Evolutionary conservation across 1,284 basidiomycete species (phyloP).

Genomic region (Vanrija sp.): DNA sequence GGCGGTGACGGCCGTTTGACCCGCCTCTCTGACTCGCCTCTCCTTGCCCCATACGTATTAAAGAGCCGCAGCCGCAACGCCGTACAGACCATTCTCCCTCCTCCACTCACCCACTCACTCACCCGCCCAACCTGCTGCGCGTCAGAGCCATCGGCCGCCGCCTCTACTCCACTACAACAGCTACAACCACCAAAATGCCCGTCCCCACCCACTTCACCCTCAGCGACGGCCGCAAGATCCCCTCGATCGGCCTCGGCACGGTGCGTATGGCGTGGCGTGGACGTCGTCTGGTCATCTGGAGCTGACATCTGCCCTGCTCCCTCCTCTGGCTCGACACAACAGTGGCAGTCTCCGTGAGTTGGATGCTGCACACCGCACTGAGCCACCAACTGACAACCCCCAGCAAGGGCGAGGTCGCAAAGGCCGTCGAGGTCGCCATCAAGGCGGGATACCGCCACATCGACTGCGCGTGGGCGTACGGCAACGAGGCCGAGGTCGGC

Average conservation of each 20-base stretch:
- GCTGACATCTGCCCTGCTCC: not conserved
- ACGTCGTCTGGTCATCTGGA: not conserved
- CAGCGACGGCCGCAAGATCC: constrained; percentile 46
- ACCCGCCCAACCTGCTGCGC: not conserved
- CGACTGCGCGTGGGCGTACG: constrained; percentile 53
- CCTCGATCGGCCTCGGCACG: constrained; percentile 52
- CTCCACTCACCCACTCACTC: not conserved
- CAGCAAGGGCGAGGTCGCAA: constrained; percentile 47
- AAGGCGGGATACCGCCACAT: constrained; percentile 64
- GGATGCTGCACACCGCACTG: not conserved
- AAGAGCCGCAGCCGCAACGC: too few relatives aligned
- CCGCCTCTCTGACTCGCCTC: too few relatives aligned
- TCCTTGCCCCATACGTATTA: too few relatives aligned
- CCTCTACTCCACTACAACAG: not conserved
- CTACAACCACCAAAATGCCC: constrained; percentile 20
- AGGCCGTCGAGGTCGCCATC: constrained; percentile 47
- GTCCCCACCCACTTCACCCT: constrained; percentile 40
- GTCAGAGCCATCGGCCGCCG: constrained; percentile 8
- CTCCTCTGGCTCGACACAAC: constrained; percentile 8
- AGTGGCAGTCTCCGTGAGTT: constrained; percentile 46
- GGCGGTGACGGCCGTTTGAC: too few relatives aligned
- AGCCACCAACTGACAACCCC: not conserved
- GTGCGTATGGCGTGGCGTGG: constrained; percentile 36
- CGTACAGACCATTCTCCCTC: constrained; percentile 2
- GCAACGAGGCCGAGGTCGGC: constrained; percentile 82